Conservation (phyloP, 441 rosid species). For the Monsonia emarginata region DNA sequence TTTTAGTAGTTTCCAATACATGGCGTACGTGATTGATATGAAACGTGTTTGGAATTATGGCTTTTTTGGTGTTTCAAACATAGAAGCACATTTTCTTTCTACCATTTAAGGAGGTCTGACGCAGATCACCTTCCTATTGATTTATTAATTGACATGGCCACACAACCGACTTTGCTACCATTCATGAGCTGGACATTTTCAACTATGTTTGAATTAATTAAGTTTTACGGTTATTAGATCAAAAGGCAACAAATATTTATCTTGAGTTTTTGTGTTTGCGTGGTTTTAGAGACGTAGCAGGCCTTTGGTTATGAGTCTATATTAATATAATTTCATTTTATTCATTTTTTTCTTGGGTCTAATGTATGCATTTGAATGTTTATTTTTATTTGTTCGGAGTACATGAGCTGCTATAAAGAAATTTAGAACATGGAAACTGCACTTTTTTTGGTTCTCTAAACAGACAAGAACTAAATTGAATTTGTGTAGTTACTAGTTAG, state of each 20-base stretch:
- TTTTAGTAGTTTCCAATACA: constrained; percentile 11
- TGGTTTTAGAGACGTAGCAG: neutral
- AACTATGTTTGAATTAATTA: too few species aligned
- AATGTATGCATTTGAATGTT: neutral
- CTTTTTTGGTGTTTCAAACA: constrained; percentile 5
- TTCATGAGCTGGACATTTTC: too few species aligned
- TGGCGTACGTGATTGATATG: neutral
- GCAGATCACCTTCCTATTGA: neutral
- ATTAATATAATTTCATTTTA: neutral
- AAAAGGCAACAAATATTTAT: neutral
- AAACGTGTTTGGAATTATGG: neutral
- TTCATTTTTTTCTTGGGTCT: neutral
- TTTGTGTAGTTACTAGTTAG: too few species aligned
- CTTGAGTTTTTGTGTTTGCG: neutral
- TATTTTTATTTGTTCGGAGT: neutral
- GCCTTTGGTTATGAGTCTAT: neutral
- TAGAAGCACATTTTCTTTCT: neutral
- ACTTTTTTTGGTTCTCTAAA: neutral
- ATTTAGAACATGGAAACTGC: neutral
- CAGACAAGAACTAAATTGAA: neutral
- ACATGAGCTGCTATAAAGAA: neutral
- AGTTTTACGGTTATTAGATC: neutral
- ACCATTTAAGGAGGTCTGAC: neutral
- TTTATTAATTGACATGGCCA: neutral
- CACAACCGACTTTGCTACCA: neutral